These are phyloP conservation scores for Phyllosticta citrichinensis DNA, from an alignment of 2,329 filamentous ascomycete genomes.

Conservation along the genomic window DNA sequence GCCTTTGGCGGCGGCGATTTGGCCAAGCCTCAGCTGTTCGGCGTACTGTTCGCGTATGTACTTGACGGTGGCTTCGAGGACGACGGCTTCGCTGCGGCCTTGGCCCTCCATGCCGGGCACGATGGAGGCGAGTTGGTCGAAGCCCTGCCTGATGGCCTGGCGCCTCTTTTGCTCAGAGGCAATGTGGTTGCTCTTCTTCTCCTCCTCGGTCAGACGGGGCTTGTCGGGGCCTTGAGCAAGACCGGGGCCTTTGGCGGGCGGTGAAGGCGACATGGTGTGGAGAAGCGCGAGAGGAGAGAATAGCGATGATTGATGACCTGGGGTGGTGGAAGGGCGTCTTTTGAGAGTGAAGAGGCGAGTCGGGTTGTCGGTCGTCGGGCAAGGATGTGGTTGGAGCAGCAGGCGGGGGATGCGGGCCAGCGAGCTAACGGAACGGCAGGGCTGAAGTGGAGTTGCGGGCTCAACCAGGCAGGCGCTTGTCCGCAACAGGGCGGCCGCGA, in stretches of 20 bases:
- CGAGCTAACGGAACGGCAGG: background rate
- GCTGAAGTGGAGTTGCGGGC: background rate
- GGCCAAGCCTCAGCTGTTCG: constrained; percentile 26
- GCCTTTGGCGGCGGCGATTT: background rate
- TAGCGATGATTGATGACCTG: background rate
- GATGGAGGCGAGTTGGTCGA: constrained; percentile 68
- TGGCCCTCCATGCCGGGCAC: constrained; percentile 76
- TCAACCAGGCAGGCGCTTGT: background rate
- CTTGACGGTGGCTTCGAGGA: constrained; percentile 51
- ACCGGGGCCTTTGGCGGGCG: background rate
- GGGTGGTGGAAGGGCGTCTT: background rate
- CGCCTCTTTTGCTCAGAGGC: constrained; percentile 58
- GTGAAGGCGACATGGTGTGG: constrained; percentile 5
- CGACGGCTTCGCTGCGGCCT: constrained; percentile 73
- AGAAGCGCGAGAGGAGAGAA: background rate
- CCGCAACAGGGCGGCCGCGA: background rate
- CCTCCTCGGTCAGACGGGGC: constrained; percentile 55
- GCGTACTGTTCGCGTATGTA: constrained; percentile 33
- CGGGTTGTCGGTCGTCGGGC: no score
- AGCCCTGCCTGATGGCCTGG: constrained; percentile 70
- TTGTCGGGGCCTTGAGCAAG: constrained; percentile 34
- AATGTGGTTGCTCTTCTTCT: constrained; percentile 68
- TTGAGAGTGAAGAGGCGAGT: no score
- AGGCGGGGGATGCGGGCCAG: background rate
- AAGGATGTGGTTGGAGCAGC: background rate